phyloP scores from a whole-genome alignment of 805 yeast genomes.

The Komagataella kurtzmanii region DNA sequence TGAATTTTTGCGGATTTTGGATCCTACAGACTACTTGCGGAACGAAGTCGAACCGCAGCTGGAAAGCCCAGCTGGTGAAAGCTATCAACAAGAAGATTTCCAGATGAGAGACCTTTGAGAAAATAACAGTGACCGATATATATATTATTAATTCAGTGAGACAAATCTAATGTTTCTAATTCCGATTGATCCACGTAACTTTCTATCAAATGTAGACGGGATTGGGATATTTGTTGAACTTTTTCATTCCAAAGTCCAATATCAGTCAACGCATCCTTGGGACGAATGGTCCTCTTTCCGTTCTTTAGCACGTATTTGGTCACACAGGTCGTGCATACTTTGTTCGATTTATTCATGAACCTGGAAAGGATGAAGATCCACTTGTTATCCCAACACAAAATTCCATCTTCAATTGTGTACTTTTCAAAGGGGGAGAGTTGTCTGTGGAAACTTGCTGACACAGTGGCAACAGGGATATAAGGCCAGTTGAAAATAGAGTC shows the following conservation, averaged over 20 bases:
- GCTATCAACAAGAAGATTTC: not conserved
- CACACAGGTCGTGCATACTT: constrained; percentile 37
- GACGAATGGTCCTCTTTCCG: constrained; percentile 63
- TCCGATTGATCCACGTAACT: constrained; percentile 18
- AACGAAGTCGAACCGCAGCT: not conserved
- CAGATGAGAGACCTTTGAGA: not conserved
- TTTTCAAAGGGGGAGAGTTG: constrained; percentile 59
- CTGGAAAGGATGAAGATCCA: constrained; percentile 67
- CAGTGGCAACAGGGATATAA: constrained; percentile 67
- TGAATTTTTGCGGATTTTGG: constrained; percentile 77
- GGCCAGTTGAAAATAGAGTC: constrained; percentile 25
- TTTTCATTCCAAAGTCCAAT: constrained; percentile 45
- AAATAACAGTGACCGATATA: not conserved
- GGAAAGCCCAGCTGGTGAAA: not conserved
- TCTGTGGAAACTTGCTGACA: constrained; percentile 49
- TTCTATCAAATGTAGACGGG: constrained; percentile 25
- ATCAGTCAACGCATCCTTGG: constrained; percentile 40
- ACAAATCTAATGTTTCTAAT: constrained; percentile 2
- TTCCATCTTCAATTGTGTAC: constrained; percentile 41
- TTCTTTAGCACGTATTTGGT: constrained; percentile 76
- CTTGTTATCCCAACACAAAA: constrained; percentile 77
- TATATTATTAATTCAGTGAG: not conserved
- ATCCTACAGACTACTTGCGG: constrained; percentile 10
- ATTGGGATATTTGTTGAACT: constrained; percentile 25
- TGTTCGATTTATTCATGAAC: constrained; percentile 27